A percentile compares a stretch with the other conserved stretches of the same genome.
These are phyloP conservation scores for Chaetothyriales sp. DNA, from an alignment of 2,329 filamentous ascomycete genomes.

Conservation along the genomic window DNA sequence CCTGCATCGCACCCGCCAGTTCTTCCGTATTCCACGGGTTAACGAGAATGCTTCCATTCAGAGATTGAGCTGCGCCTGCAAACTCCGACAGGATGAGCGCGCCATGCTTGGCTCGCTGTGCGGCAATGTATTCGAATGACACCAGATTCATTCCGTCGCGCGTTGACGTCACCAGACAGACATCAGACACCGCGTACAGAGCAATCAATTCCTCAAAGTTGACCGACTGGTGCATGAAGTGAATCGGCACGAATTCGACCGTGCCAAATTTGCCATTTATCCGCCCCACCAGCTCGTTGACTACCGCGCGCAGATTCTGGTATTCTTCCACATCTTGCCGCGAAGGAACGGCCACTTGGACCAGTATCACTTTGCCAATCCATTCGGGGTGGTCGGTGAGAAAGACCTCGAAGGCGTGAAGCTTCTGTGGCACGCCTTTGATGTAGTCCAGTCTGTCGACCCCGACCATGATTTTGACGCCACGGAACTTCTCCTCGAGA, in stretches of 20 bases:
- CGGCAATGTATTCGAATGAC: conserved; percentile 95
- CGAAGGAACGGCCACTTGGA: conserved; percentile 90
- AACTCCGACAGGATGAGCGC: conserved; percentile 95
- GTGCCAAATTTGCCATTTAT: conserved; percentile 96
- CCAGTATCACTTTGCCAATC: conserved; percentile 92
- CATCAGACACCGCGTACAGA: conserved; percentile 81
- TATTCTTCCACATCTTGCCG: conserved; percentile 96
- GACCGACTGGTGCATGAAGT: conserved; percentile 95
- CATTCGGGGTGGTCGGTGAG: conserved; percentile 93
- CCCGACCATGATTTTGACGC: conserved; percentile 90
- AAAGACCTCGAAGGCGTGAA: conserved; percentile 93
- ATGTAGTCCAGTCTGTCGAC: conserved; percentile 97
- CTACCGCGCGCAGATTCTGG: conserved; percentile 84
- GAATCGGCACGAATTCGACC: conserved; percentile 96
- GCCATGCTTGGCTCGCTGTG: conserved; percentile 78
- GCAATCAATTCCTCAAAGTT: conserved; percentile 89
- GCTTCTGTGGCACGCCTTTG: conserved; percentile 94
- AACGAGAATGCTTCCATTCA: conserved; percentile 86
- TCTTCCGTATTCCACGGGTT: conserved; percentile 99
- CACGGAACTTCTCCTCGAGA: conserved; percentile 80
- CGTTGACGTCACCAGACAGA: conserved; percentile 86
- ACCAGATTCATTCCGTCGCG: conserved; percentile 98
- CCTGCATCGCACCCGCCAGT: conserved; percentile 80
- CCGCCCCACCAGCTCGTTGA: conserved; percentile 90
- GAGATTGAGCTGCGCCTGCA: conserved; percentile 82